Base-by-base conservation (phyloP, 345 rosid genomes). In the Hypericum perforatum region DNA sequence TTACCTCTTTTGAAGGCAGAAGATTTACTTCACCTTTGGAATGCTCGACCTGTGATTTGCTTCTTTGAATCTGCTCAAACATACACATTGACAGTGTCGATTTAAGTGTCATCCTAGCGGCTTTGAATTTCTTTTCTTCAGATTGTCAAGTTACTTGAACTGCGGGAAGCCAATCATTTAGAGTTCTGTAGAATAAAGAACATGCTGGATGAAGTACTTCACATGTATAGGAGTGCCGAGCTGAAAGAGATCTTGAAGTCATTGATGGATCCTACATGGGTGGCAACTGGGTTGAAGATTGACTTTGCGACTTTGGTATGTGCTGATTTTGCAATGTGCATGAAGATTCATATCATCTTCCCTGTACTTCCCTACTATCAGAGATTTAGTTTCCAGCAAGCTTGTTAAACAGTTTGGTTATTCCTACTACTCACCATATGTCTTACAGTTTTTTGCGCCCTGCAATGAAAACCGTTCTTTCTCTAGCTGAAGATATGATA, bases 91-190 rank as follows among this genome's bases (percentile, higher is more conserved):
- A 22, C 32, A 22, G 32, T 22, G 32, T 22, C 32, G 4, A 22
- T 1, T 4, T 22, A 22, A 22, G 52, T 37, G 37, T 63, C 56
- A 68, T 43, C 72, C 65, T 56, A 41, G 13, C 49, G 36, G 36
- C 11, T 41, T 58, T 75, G 11, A 16, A 43, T 50, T 22, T 38
- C 15, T 62, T 37, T 54, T 46, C 36, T 71, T 64, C 94, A 92
- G 98, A 89, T 92, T 63, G 98, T 92, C 70, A 92, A 88, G 81
- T 82, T 92, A 45, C 96, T 92, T 58, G 98, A 85, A 63, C 84
- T 74, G 63, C 73, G 83, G 67, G 98, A 92, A 74, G 78, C 90
- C 77, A 92, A 92, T 78, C 90, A 85, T 70, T 73, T 92, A 52
- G 96, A 88, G 69, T 85, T 92, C 68, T 83, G 90, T 57, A 76